Evolutionary conservation across 306 rosid species (phyloP).

Genomic region (Clitoria ternatea): DNA sequence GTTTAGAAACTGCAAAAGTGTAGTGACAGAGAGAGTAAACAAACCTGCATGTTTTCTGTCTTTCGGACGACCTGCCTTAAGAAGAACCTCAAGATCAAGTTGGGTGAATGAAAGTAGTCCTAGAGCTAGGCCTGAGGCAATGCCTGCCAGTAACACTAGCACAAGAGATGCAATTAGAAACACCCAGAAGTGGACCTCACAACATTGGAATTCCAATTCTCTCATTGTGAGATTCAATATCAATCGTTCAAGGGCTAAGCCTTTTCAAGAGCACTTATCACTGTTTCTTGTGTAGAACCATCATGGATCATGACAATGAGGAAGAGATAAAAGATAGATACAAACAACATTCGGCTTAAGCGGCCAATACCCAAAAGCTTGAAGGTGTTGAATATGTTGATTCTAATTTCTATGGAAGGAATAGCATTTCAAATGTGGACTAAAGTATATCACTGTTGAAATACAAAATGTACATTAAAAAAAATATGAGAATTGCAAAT

Average conservation of each 20-base stretch:
- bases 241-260: neutral
- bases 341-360: constrained; percentile 5
- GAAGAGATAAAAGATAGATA: constrained; percentile 1
- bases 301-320: constrained; percentile 16
- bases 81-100: constrained; percentile 78
- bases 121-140: constrained; percentile 68
- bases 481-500: neutral
- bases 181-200: constrained; percentile 50
- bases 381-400: neutral
- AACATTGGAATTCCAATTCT: constrained; percentile 42
- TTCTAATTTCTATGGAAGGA: neutral
- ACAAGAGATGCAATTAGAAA: constrained; percentile 31
- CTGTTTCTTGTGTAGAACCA: neutral
- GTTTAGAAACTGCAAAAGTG: neutral
- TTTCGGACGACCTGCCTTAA: constrained; percentile 52
- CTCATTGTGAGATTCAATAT: constrained; percentile 17
- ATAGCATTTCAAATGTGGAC: neutral
- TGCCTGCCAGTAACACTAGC: constrained; percentile 55
- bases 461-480: neutral
- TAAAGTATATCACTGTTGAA: neutral
- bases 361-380: neutral
- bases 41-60: constrained; percentile 66
- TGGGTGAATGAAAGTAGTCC: constrained; percentile 66
- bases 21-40: constrained; percentile 14
- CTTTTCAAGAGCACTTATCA: neutral